These are phyloP conservation scores for Allium fistulosum DNA, from an alignment of 106 monocot species.

Conservation along the genomic window DNA sequence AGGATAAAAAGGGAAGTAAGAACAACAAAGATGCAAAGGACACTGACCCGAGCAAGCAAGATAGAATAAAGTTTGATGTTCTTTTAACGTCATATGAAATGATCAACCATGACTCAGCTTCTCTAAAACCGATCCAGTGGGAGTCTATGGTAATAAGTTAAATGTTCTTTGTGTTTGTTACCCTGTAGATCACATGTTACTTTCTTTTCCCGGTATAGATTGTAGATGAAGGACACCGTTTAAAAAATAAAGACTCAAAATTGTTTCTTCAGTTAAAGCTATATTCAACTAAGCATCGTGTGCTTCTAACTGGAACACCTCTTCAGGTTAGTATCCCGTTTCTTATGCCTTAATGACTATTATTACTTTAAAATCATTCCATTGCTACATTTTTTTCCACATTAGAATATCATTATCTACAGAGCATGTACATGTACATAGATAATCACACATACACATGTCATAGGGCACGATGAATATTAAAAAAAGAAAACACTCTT, in stretches of 20 bases:
- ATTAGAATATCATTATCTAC: too few relatives aligned
- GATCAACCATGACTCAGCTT: slow-evolving; percentile 87
- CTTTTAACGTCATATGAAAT: slow-evolving; percentile 98
- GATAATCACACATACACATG: too few relatives aligned
- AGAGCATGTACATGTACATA: too few relatives aligned
- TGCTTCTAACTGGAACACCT: slow-evolving; percentile 94
- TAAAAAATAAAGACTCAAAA: slow-evolving; percentile 99
- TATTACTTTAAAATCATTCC: background rate
- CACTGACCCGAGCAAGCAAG: slow-evolving; percentile 28
- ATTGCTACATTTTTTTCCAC: too few relatives aligned
- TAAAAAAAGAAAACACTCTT: too few relatives aligned
- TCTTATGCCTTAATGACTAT: too few relatives aligned
- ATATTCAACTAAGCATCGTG: slow-evolving; percentile 81
- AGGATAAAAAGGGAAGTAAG: slow-evolving; percentile 51
- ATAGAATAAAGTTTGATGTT: slow-evolving; percentile 87
- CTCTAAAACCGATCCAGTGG: slow-evolving; percentile 79
- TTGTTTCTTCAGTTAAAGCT: slow-evolving; percentile 86
- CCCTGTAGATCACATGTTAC: background rate
- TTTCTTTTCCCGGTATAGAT: slow-evolving; percentile 28
- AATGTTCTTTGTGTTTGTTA: background rate
- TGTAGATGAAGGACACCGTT: slow-evolving; percentile 96
- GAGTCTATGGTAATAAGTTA: slow-evolving; percentile 71
- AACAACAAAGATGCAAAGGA: slow-evolving; percentile 39
- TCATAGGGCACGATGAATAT: too few relatives aligned
- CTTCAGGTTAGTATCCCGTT: slow-evolving; percentile 59